A percentile compares a stretch with the other conserved stretches of the same genome.
These are phyloP conservation scores for Heliamphora pulchella DNA, from an alignment of 179 eudicot species.

Conservation along the genomic window DNA sequence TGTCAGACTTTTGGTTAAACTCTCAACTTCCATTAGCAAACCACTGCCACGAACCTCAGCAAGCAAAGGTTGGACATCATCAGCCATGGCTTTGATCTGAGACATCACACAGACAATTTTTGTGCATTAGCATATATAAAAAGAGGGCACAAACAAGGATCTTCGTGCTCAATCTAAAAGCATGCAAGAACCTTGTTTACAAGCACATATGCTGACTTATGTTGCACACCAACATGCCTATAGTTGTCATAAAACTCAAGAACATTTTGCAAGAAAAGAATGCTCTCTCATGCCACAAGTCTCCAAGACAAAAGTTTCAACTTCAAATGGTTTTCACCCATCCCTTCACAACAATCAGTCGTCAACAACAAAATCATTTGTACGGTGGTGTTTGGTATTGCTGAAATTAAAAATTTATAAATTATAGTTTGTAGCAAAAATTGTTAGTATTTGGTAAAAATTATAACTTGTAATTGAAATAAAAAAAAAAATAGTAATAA, in stretches of 20 bases:
- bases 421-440: too few relatives aligned
- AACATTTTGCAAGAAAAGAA: too few relatives aligned
- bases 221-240: not conserved
- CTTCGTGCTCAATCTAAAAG: not conserved
- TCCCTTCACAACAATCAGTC: not conserved
- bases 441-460: too few relatives aligned
- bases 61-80: conserved; percentile 78
- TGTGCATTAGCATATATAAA: conserved; percentile 26
- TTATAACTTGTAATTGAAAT: too few relatives aligned
- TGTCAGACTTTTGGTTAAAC: conserved; percentile 73
- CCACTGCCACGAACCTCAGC: conserved; percentile 79
- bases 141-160: not conserved
- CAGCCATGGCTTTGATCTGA: conserved; percentile 88
- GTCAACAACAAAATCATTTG: not conserved
- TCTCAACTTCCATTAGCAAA: conserved; percentile 80
- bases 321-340: not conserved
- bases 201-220: not conserved
- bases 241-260: not conserved
- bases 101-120: conserved; percentile 44
- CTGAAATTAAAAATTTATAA: too few relatives aligned
- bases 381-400: too few relatives aligned
- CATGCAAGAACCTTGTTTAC: not conserved
- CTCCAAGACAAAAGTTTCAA: not conserved
- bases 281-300: not conserved
- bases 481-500: too few relatives aligned